phyloP scores from a whole-genome alignment of 176 grass and related monocot genomes.

The Areca catechu region DNA sequence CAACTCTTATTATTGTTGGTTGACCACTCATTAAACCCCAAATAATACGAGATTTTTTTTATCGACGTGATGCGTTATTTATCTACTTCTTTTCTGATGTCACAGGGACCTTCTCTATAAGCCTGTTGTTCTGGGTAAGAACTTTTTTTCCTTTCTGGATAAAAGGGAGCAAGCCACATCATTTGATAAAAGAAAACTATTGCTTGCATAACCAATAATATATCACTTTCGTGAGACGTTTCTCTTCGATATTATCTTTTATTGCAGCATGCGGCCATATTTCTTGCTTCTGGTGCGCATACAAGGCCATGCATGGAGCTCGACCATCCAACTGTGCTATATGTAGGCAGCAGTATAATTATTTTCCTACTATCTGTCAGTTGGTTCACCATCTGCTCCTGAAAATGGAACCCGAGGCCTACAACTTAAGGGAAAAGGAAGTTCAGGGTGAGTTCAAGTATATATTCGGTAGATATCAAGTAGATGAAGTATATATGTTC shows the following conservation, averaged over 20 bases:
- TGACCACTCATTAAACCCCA: constrained; percentile 1
- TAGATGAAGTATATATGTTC: no score
- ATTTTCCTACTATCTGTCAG: constrained; percentile 83
- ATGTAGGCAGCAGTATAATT: constrained; percentile 61
- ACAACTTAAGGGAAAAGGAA: constrained; percentile 65
- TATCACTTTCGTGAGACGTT: neutral
- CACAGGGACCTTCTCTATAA: constrained; percentile 91
- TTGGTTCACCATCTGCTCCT: constrained; percentile 72
- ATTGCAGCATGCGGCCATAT: constrained; percentile 81
- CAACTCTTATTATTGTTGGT: neutral
- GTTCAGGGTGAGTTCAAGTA: constrained; percentile 55
- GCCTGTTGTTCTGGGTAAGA: constrained; percentile 81
- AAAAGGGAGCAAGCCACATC: neutral
- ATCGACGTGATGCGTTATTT: neutral
- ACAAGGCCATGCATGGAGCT: constrained; percentile 40
- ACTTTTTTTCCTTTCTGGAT: neutral
- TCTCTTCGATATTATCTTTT: neutral
- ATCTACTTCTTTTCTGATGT: neutral
- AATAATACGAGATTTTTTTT: no score
- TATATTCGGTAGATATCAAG: no score
- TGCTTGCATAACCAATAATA: constrained; percentile 1
- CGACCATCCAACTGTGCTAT: constrained; percentile 50
- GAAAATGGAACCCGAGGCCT: constrained; percentile 72
- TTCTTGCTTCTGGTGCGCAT: constrained; percentile 85
- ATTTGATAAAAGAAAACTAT: constrained; percentile 5